Percentiles rank a stretch among this genome's conserved stretches.
Evolutionary conservation across 2,329 filamentous ascomycete species (phyloP).

Genomic region (Aureobasidium sp.): DNA sequence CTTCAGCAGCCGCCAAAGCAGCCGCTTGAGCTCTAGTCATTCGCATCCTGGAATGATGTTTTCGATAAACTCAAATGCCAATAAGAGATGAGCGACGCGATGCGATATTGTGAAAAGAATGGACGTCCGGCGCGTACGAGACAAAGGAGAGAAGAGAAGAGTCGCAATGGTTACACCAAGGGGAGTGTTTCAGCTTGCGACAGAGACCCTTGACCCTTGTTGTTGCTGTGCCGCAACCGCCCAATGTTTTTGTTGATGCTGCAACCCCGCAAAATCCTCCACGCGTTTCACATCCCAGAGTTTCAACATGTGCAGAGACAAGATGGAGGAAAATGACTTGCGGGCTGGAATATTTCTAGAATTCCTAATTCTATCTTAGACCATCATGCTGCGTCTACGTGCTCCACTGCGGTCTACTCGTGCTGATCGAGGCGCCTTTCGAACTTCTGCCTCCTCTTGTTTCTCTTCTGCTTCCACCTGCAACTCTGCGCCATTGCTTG

Average conservation of each 20-base stretch:
- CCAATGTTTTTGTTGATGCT: neutral
- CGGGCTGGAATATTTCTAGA: neutral
- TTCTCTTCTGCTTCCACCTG: neutral
- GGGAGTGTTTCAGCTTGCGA: constrained; percentile 2
- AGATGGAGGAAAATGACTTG: neutral
- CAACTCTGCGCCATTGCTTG: neutral
- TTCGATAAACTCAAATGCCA: neutral
- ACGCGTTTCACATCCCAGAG: neutral
- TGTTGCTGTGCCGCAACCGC: neutral
- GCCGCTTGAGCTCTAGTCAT: constrained; percentile 38
- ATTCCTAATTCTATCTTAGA: constrained; percentile 10
- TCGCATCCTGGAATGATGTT: constrained; percentile 28
- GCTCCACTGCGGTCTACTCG: constrained; percentile 21
- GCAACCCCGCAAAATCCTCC: neutral
- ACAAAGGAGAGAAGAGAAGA: neutral
- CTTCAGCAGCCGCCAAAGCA: constrained; percentile 27
- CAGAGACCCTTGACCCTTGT: neutral
- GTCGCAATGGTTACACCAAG: neutral
- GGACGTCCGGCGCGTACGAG: neutral
- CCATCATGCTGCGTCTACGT: constrained; percentile 30
- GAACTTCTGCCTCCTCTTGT: constrained; percentile 18
- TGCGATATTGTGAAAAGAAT: neutral
- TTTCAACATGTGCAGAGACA: neutral
- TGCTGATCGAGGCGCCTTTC: constrained; percentile 27
- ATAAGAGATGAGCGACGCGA: neutral